A percentile compares a stretch with the other conserved stretches of the same genome.
phyloP scores from a whole-genome alignment of 495 filamentous ascomycete species.

The Durotheca rogersii region DNA sequence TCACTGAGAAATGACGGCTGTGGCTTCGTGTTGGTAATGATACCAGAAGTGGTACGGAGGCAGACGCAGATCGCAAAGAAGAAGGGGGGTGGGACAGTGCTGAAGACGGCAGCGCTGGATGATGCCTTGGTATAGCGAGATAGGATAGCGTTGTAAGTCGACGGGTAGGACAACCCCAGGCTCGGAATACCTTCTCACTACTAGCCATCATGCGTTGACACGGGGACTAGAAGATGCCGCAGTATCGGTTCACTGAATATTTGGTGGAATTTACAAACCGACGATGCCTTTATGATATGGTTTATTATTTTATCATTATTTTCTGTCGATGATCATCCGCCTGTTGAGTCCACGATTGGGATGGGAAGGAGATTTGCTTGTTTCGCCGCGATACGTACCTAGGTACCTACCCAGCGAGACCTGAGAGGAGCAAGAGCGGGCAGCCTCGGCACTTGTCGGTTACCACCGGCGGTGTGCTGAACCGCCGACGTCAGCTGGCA shows the following conservation, averaged over 20 bases:
- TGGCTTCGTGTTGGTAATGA: constrained; percentile 12
- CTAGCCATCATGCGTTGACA: no score
- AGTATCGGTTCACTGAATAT: no score
- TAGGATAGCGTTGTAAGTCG: constrained; percentile 14
- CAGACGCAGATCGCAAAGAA: no score
- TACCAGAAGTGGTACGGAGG: no score
- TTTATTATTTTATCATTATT: no score
- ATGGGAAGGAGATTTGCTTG: no score
- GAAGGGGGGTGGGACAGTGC: constrained; percentile 16
- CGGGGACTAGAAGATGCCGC: no score
- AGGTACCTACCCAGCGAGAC: constrained; percentile 43
- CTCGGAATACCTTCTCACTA: constrained; percentile 34
- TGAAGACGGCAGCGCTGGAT: constrained; percentile 11
- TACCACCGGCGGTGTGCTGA: constrained; percentile 21
- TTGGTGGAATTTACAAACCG: no score
- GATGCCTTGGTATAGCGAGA: constrained; percentile 3
- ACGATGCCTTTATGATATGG: no score
- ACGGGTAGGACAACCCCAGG: constrained; percentile 35
- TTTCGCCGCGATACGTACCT: no score
- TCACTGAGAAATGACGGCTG: constrained; percentile 20
- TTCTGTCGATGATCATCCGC: neutral
- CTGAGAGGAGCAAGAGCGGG: constrained; percentile 19
- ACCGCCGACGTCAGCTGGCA: constrained; percentile 19
- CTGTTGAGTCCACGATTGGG: constrained; percentile 2
- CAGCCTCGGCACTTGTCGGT: constrained; percentile 20